Conservation (phyloP, 345 rosid genomes). For the Bruguiera parviflora region DNA sequence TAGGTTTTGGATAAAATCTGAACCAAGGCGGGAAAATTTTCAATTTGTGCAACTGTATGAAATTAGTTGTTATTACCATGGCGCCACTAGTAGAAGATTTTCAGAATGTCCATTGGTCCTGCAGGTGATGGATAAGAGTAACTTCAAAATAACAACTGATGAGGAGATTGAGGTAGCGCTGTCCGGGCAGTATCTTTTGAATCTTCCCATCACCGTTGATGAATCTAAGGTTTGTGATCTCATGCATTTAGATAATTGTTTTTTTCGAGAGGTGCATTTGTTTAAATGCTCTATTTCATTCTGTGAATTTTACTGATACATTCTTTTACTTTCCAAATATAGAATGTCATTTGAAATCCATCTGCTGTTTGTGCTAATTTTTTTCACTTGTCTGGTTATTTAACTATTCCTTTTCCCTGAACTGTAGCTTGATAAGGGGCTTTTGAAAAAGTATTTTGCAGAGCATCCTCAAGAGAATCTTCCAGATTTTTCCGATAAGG, state of each 20-base stretch:
- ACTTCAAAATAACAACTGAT: conserved; percentile 68
- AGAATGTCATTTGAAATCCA: not conserved
- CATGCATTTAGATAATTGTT: not conserved
- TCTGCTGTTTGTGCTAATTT: not conserved
- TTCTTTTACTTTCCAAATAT: not conserved
- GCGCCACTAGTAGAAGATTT: not conserved
- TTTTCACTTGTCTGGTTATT: not conserved
- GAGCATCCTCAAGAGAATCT: conserved; percentile 65
- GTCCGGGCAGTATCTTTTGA: conserved; percentile 82
- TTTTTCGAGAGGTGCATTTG: not conserved
- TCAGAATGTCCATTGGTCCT: not conserved
- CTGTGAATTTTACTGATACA: not conserved
- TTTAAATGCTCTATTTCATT: not conserved
- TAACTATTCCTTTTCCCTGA: not conserved
- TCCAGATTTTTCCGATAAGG: conserved; percentile 86
- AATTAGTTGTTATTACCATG: not conserved
- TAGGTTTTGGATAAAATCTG: not conserved
- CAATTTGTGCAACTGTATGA: too few species aligned
- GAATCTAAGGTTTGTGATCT: conserved; percentile 68
- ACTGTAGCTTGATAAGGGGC: conserved; percentile 77
- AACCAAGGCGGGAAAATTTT: not conserved
- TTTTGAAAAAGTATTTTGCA: conserved; percentile 64
- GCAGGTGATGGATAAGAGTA: conserved; percentile 95
- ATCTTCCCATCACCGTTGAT: conserved; percentile 88
- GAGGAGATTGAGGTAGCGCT: conserved; percentile 91